A percentile compares a stretch with the other conserved stretches of the same genome.
Evolutionary conservation across 2,329 filamentous ascomycete genomes (phyloP).

Genomic region (Grosmannia serpens): DNA sequence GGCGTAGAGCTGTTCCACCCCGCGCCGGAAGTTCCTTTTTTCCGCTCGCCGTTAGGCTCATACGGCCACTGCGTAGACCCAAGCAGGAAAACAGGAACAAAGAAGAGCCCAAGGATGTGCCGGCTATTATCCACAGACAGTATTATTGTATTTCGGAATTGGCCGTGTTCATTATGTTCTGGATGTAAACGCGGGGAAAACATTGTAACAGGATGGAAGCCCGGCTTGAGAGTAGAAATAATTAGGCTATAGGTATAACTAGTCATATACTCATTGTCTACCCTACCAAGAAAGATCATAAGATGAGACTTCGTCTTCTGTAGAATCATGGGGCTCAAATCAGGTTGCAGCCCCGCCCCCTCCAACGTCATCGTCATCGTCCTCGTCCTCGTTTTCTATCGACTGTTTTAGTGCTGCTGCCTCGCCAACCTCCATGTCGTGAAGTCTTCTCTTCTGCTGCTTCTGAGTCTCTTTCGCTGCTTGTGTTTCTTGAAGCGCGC

Average conservation of each 20-base stretch:
- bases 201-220: neutral
- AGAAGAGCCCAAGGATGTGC: neutral
- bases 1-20: neutral
- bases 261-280: neutral
- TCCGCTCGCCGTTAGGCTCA: neutral
- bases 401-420: conserved; percentile 33
- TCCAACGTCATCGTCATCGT: conserved; percentile 57
- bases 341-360: neutral
- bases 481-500: conserved; percentile 32
- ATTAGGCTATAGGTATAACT: neutral
- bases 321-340: neutral
- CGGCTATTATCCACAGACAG: neutral
- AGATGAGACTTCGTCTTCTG: neutral
- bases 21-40: conserved; percentile 1
- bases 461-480: conserved; percentile 31
- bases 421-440: conserved; percentile 49
- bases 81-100: neutral
- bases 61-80: neutral
- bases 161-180: neutral
- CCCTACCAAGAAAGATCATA: neutral
- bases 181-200: neutral
- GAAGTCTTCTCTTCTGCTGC: conserved; percentile 41
- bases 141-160: neutral
- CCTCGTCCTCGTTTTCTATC: conserved; percentile 17
- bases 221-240: neutral